Percentiles rank a stretch among this genome's conserved stretches.
Evolutionary conservation across 805 yeast genomes (phyloP).

Genomic region (Sugiyamaella chiloensis): DNA sequence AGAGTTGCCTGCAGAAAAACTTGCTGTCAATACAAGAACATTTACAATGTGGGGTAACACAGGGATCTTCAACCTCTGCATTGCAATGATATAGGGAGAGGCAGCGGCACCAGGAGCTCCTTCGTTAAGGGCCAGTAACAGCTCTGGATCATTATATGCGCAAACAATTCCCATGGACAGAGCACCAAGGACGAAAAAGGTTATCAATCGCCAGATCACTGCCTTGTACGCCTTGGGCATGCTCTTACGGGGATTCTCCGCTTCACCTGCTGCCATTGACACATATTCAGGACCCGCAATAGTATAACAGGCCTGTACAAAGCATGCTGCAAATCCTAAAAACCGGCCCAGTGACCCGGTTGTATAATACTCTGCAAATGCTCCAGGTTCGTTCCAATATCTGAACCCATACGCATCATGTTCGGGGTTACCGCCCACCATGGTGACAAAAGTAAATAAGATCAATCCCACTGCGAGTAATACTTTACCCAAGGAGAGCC

Average conservation of each 20-base stretch:
- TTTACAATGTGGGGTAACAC: constrained; percentile 76
- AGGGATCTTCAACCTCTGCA: constrained; percentile 57
- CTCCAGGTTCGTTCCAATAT: constrained; percentile 52
- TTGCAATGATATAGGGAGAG: constrained; percentile 81
- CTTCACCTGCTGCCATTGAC: constrained; percentile 82
- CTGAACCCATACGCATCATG: constrained; percentile 61
- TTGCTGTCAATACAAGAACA: constrained; percentile 68
- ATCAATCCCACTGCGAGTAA: constrained; percentile 72
- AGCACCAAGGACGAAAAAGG: constrained; percentile 71
- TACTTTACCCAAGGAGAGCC: constrained; percentile 71
- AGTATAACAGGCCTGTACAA: constrained; percentile 71
- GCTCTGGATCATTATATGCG: constrained; percentile 61
- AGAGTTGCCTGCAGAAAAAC: constrained; percentile 83
- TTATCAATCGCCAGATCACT: constrained; percentile 63
- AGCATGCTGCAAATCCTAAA: constrained; percentile 67
- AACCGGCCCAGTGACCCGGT: constrained; percentile 61
- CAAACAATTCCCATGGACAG: constrained; percentile 75
- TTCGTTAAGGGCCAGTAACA: constrained; percentile 54
- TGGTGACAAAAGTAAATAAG: constrained; percentile 70
- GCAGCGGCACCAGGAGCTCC: constrained; percentile 75
- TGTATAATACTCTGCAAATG: constrained; percentile 54
- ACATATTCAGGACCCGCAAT: constrained; percentile 86
- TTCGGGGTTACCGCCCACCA: constrained; percentile 84
- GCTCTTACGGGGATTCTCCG: constrained; percentile 63
- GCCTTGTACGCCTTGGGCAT: constrained; percentile 78